Evolutionary conservation across 2,329 filamentous ascomycete genomes (phyloP).

Genomic region (Fusarium luffae): DNA sequence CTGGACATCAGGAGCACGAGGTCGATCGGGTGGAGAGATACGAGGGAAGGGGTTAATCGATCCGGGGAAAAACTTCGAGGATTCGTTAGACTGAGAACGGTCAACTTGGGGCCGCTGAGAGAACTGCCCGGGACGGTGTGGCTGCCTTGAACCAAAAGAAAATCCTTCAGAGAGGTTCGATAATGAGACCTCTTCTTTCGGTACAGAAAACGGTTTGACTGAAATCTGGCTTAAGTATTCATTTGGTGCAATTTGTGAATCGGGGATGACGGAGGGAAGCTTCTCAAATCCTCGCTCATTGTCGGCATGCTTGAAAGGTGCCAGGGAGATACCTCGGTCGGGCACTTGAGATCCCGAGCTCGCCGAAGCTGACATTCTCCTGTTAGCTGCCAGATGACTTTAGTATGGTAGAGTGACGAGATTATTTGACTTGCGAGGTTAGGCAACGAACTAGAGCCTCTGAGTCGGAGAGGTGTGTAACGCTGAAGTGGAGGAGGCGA

Average conservation of each 20-base stretch:
- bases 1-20: not conserved
- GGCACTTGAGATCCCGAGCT: not conserved
- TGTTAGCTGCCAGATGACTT: not conserved
- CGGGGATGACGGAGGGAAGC: constrained; percentile 14
- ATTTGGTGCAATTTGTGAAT: constrained; percentile 19
- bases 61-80: not conserved
- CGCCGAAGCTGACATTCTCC: constrained; percentile 1
- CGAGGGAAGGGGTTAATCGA: not conserved
- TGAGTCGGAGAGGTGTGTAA: not conserved
- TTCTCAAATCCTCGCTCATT: constrained; percentile 25
- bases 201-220: constrained; percentile 24
- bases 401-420: not conserved
- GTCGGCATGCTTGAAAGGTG: constrained; percentile 5
- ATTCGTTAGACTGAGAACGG: not conserved
- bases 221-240: not conserved
- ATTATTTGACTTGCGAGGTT: no score
- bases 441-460: no score
- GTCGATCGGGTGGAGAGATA: not conserved
- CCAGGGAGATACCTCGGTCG: constrained; percentile 9
- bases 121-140: constrained; percentile 40
- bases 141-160: constrained; percentile 33
- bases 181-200: constrained; percentile 38
- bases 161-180: constrained; percentile 40
- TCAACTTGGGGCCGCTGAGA: constrained; percentile 31
- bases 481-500: not conserved